These are phyloP conservation scores for Fusarium albosuccineum DNA, from an alignment of 2,329 filamentous ascomycete genomes.

Conservation along the genomic window DNA sequence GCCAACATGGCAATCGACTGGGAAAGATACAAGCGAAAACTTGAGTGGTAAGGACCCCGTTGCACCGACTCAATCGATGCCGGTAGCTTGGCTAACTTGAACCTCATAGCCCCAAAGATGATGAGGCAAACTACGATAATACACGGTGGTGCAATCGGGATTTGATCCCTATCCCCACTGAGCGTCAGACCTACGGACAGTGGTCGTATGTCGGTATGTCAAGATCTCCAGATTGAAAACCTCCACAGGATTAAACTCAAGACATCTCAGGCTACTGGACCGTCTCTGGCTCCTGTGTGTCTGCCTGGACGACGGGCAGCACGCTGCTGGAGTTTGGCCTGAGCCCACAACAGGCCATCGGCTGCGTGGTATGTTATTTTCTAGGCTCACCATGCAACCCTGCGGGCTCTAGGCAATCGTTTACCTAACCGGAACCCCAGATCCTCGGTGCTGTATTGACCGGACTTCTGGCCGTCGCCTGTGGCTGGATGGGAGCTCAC, in stretches of 20 bases:
- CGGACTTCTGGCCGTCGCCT: constrained; percentile 36
- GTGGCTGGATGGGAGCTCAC: constrained; percentile 42
- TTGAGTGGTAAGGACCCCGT: constrained; percentile 23
- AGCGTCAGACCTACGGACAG: constrained; percentile 43
- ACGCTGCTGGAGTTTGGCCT: constrained; percentile 45
- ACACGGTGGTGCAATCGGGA: constrained; percentile 51
- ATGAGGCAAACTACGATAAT: constrained; percentile 48
- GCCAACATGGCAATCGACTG: constrained; percentile 20
- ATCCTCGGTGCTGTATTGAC: constrained; percentile 38
- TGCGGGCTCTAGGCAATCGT: not conserved
- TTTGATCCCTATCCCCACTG: constrained; percentile 47
- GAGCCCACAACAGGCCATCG: constrained; percentile 46
- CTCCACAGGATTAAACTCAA: not conserved
- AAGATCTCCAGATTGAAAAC: too few species aligned
- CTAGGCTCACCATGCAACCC: not conserved
- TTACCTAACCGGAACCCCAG: constrained; percentile 3
- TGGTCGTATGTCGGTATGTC: constrained; percentile 45
- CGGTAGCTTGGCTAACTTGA: not conserved
- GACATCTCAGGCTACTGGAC: constrained; percentile 38
- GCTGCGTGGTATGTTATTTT: constrained; percentile 33
- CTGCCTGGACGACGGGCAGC: constrained; percentile 44
- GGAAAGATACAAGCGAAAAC: constrained; percentile 24
- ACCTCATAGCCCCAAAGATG: constrained; percentile 40
- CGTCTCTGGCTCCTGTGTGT: constrained; percentile 42
- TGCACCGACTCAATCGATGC: not conserved